Conservation (phyloP, 345 rosid species). For the Salix suchowensis region DNA sequence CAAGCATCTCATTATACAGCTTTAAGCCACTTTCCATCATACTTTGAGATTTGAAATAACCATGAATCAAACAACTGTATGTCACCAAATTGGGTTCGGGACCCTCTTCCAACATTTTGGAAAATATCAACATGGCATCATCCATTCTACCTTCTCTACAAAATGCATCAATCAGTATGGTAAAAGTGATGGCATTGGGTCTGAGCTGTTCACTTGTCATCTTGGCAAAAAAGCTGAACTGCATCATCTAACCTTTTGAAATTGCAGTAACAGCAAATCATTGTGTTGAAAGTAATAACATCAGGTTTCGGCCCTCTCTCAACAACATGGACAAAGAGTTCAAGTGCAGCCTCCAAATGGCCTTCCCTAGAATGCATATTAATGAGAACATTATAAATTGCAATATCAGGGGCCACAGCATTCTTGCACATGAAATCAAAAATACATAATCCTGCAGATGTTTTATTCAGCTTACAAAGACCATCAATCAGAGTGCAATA, state of each 20-base stretch:
- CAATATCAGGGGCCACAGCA: constrained; percentile 33
- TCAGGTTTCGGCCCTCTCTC: constrained; percentile 38
- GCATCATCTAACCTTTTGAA: constrained; percentile 39
- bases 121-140: constrained; percentile 37
- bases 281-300: constrained; percentile 44
- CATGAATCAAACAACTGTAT: constrained; percentile 46
- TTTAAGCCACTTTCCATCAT: constrained; percentile 34
- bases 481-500: constrained; percentile 48
- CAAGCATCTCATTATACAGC: constrained; percentile 45
- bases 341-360: constrained; percentile 21
- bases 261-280: constrained; percentile 48
- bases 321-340: constrained; percentile 26
- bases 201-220: constrained; percentile 20
- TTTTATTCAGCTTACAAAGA: constrained; percentile 34
- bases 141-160: constrained; percentile 43
- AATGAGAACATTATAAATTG: constrained; percentile 41
- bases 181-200: constrained; percentile 42
- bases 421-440: constrained; percentile 40
- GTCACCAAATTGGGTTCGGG: constrained; percentile 42
- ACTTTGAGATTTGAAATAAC: constrained; percentile 37
- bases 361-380: constrained; percentile 27
- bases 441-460: constrained; percentile 31
- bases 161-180: constrained; percentile 44
- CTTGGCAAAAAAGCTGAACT: constrained; percentile 29
- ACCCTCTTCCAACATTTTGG: constrained; percentile 35